Evolutionary conservation across 1,284 basidiomycete species (phyloP).

Genomic region (Volvariella volvacea): DNA sequence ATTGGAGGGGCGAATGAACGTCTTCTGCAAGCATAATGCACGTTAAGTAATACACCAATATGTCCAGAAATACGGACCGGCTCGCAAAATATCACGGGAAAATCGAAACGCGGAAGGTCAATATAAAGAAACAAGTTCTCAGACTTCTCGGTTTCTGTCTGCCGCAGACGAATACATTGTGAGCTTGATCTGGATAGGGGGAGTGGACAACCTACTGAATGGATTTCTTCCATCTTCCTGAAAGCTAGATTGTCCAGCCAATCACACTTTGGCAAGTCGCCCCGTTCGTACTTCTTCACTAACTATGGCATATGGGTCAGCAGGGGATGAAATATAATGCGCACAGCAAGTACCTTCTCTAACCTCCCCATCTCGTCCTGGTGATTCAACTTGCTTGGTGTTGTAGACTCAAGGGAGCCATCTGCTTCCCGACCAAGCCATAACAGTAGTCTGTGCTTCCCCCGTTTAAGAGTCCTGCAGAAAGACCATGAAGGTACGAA

Average conservation of each 20-base stretch:
- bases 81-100: slow-evolving; percentile 96
- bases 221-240: slow-evolving; percentile 89
- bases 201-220: slow-evolving; percentile 53
- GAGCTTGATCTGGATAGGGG: neutral
- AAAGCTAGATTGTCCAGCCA: slow-evolving; percentile 96
- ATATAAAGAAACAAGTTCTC: slow-evolving; percentile 91
- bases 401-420: slow-evolving; percentile 73
- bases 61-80: slow-evolving; percentile 46
- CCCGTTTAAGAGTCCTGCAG: slow-evolving; percentile 79
- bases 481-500: neutral
- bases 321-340: neutral
- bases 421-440: slow-evolving; percentile 86
- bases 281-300: slow-evolving; percentile 93
- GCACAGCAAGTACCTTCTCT: slow-evolving; percentile 61
- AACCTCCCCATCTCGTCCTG: slow-evolving; percentile 92
- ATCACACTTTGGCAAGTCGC: slow-evolving; percentile 89
- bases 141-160: slow-evolving; percentile 86
- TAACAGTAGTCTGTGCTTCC: slow-evolving; percentile 84
- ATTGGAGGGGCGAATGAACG: neutral
- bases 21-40: too few species aligned
- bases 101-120: slow-evolving; percentile 95
- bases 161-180: slow-evolving; percentile 4
- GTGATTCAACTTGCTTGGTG: slow-evolving; percentile 77
- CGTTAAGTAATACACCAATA: too few species aligned
- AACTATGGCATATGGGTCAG: slow-evolving; percentile 39